phyloP scores from a whole-genome alignment of 1,284 basidiomycete genomes.

The Naganishia sp. region DNA sequence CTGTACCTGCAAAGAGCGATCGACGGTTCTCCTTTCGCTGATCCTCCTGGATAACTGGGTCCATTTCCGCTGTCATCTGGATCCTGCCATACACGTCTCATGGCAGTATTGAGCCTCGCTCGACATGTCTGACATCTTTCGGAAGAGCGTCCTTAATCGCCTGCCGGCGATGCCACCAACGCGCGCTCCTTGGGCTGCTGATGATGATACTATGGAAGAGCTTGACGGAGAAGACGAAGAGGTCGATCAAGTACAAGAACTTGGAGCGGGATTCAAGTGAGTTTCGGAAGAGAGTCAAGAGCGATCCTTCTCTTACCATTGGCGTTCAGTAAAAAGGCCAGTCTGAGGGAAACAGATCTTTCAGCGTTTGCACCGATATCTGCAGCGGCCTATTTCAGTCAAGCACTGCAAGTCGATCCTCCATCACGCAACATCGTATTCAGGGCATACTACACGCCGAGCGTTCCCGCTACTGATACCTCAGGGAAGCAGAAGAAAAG shows the following conservation, averaged over 20 bases:
- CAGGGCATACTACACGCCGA: constrained; percentile 73
- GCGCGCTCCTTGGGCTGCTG: constrained; percentile 48
- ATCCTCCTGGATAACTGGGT: no score
- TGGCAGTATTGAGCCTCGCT: neutral
- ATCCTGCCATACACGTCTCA: no score
- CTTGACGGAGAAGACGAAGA: constrained; percentile 54
- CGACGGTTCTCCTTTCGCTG: no score
- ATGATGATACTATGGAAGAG: constrained; percentile 58
- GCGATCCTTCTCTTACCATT: neutral
- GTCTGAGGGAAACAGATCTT: constrained; percentile 39
- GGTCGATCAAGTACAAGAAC: constrained; percentile 61
- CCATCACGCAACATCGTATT: constrained; percentile 64
- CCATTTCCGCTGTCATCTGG: no score
- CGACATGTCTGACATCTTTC: constrained; percentile 42
- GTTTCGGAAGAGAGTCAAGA: constrained; percentile 25
- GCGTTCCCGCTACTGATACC: constrained; percentile 20
- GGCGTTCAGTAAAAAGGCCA: neutral
- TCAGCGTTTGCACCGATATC: constrained; percentile 70
- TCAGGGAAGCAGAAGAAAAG: constrained; percentile 48
- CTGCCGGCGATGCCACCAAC: constrained; percentile 48
- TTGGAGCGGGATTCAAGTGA: constrained; percentile 15
- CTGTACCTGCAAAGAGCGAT: no score
- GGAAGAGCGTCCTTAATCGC: constrained; percentile 48
- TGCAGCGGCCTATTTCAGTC: constrained; percentile 69
- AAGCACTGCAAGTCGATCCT: constrained; percentile 72